These are phyloP conservation scores for Crithidia expoeki DNA, from an alignment of 208 protist genomes.

Conservation along the genomic window DNA sequence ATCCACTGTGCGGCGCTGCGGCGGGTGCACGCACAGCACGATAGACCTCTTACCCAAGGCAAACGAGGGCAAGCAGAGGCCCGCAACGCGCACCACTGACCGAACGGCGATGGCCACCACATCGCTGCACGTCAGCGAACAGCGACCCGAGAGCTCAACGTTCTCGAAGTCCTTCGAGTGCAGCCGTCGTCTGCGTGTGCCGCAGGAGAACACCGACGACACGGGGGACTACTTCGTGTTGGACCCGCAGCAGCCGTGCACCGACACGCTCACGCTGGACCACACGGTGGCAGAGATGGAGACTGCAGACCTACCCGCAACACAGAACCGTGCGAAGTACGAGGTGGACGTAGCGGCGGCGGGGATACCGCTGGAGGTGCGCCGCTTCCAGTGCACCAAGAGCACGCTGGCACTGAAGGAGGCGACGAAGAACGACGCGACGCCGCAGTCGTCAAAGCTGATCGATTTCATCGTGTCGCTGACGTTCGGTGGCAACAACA, in stretches of 20 bases:
- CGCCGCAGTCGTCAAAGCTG: slow-evolving; percentile 25
- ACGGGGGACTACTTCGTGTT: background rate
- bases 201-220: slow-evolving; percentile 8
- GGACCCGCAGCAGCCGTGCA: background rate
- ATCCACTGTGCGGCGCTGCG: too few relatives aligned
- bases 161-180: background rate
- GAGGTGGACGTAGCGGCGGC: slow-evolving; percentile 21
- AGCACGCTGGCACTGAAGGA: slow-evolving; percentile 35
- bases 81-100: too few relatives aligned
- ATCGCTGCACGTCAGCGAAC: too few relatives aligned
- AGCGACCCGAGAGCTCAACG: too few relatives aligned
- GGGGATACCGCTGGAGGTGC: slow-evolving; percentile 23
- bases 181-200: background rate
- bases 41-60: too few relatives aligned
- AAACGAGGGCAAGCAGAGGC: too few relatives aligned
- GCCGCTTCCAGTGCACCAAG: slow-evolving; percentile 52
- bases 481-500: slow-evolving; percentile 12
- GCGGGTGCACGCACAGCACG: too few relatives aligned
- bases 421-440: slow-evolving; percentile 45
- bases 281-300: slow-evolving; percentile 5
- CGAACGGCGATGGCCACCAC: too few relatives aligned
- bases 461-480: slow-evolving; percentile 33
- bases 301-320: background rate
- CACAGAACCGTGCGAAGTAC: slow-evolving; percentile 6
- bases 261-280: background rate